Evolutionary conservation across 2,329 filamentous ascomycete species (phyloP).

Genomic region (Phaeosphaeria sp.): DNA sequence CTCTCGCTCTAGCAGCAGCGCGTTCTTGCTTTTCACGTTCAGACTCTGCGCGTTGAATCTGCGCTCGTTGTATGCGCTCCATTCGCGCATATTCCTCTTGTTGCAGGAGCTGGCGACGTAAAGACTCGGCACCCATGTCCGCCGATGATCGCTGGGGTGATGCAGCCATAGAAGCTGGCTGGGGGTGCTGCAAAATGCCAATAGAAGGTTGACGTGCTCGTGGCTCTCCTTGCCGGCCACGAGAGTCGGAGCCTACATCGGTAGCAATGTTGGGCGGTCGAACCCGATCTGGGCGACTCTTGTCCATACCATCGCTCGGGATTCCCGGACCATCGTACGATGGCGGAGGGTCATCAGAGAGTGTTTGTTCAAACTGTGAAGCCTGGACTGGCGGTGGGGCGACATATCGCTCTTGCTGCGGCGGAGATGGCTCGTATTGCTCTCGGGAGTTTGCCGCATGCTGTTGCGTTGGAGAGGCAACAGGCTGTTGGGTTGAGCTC

Average conservation of each 20-base stretch:
- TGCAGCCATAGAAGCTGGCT: conserved; percentile 49
- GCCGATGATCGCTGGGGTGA: conserved; percentile 43
- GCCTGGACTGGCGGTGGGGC: conserved; percentile 8
- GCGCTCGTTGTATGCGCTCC: conserved; percentile 38
- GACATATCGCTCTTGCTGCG: conserved; percentile 9
- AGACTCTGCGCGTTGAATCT: conserved; percentile 33
- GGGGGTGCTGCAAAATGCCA: conserved; percentile 45
- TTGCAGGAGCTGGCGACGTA: conserved; percentile 42
- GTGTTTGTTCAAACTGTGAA: conserved; percentile 27
- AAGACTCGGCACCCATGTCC: conserved; percentile 46
- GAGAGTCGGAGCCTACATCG: conserved; percentile 12
- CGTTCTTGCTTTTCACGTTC: conserved; percentile 35
- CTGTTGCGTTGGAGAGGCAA: conserved; percentile 16
- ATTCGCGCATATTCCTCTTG: conserved; percentile 42
- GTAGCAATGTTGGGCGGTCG: conserved; percentile 42
- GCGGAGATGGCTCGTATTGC: conserved; percentile 16
- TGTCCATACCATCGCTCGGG: conserved; percentile 40
- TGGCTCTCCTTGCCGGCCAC: conserved; percentile 22
- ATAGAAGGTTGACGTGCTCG: conserved; percentile 42
- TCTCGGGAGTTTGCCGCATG: conserved; percentile 3
- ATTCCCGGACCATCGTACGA: conserved; percentile 41
- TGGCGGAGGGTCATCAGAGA: conserved; percentile 41
- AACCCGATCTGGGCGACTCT: conserved; percentile 31
- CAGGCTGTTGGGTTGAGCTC: conserved; percentile 11
- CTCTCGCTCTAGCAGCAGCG: conserved; percentile 38